Conservation (phyloP, 495 filamentous ascomycete genomes). For the Tuber borchii region DNA sequence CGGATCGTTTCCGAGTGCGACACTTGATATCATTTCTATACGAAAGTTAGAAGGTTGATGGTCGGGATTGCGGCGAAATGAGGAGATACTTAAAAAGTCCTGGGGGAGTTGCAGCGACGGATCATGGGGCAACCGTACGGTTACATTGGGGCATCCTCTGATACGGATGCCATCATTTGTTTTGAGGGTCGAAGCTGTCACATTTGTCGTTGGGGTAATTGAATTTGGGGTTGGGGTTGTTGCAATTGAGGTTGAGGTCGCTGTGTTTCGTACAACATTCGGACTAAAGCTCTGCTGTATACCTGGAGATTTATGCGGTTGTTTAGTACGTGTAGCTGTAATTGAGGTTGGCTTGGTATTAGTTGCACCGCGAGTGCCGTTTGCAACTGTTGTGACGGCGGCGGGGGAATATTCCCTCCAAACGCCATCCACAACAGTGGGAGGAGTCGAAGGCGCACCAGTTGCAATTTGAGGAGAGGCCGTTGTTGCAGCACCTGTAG, state of each 20-base stretch:
- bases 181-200: not conserved
- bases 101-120: not conserved
- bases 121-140: not conserved
- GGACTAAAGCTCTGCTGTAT: not conserved
- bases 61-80: not conserved
- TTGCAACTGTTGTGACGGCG: not conserved
- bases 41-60: slow-evolving; percentile 9
- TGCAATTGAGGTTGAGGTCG: not conserved
- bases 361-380: not conserved
- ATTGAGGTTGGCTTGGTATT: not conserved
- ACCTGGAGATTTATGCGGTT: not conserved
- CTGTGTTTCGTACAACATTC: not conserved
- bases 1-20: slow-evolving; percentile 27
- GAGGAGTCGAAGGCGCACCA: slow-evolving; percentile 1
- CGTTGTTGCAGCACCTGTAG: not conserved
- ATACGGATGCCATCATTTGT: not conserved
- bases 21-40: slow-evolving; percentile 31
- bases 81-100: slow-evolving; percentile 2
- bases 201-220: not conserved
- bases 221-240: not conserved
- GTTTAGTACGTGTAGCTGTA: not conserved
- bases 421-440: not conserved
- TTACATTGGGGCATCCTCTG: not conserved
- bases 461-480: not conserved
- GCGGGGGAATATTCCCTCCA: not conserved